Evolutionary conservation across 805 yeast genomes (phyloP).

Genomic region (Tetrapisispora namnaoensis): DNA sequence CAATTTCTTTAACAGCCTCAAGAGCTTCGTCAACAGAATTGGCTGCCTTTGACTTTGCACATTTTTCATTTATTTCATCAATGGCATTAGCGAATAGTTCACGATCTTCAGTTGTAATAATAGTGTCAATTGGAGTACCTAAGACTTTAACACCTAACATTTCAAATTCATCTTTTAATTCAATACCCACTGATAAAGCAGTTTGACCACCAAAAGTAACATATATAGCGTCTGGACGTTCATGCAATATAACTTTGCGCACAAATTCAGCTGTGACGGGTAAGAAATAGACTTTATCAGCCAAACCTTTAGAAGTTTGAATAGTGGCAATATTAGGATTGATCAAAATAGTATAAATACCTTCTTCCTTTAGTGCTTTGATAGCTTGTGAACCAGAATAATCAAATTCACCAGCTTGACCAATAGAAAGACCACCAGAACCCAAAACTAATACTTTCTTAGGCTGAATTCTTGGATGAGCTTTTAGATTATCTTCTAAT

Average conservation of each 20-base stretch:
- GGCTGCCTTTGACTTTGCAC: constrained; percentile 90
- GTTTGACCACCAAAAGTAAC: constrained; percentile 99
- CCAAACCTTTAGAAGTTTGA: constrained; percentile 95
- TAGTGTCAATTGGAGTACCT: constrained; percentile 93
- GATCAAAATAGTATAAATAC: constrained; percentile 88
- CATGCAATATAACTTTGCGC: constrained; percentile 87
- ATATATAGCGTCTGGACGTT: constrained; percentile 94
- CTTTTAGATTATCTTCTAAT: constrained; percentile 59
- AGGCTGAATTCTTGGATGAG: constrained; percentile 69
- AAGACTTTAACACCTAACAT: constrained; percentile 79
- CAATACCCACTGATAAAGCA: constrained; percentile 91
- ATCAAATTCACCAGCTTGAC: constrained; percentile 99
- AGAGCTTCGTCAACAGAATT: constrained; percentile 71
- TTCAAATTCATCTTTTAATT: constrained; percentile 90
- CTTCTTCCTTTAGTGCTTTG: constrained; percentile 96
- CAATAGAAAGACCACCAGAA: constrained; percentile 96
- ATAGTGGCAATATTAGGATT: constrained; percentile 98
- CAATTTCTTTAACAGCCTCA: constrained; percentile 73
- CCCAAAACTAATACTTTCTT: constrained; percentile 92
- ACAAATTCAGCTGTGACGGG: constrained; percentile 98
- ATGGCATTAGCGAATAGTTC: constrained; percentile 90
- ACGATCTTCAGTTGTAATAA: constrained; percentile 96
- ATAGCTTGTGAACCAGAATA: constrained; percentile 98
- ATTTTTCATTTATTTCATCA: constrained; percentile 91
- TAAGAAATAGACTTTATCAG: constrained; percentile 93